These are phyloP conservation scores for Carex cristatella DNA, from an alignment of 176 grass and related monocot genomes.

Conservation along the genomic window DNA sequence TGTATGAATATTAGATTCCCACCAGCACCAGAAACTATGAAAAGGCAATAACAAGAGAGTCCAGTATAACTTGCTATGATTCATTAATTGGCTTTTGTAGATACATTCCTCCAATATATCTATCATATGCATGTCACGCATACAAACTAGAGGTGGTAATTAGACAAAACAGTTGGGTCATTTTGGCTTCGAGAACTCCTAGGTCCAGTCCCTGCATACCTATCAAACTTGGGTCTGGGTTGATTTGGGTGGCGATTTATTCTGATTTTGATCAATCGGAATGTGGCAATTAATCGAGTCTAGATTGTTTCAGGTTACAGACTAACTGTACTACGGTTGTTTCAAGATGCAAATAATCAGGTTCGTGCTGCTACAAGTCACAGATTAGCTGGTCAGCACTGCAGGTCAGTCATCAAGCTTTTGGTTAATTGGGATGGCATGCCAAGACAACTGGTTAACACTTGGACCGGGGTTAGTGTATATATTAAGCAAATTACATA, in stretches of 20 bases:
- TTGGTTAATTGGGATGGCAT: background rate
- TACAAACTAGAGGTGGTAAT: slow-evolving; percentile 2
- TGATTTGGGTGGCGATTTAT: background rate
- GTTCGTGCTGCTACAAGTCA: background rate
- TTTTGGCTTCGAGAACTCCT: background rate
- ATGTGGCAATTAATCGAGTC: background rate
- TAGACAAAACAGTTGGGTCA: background rate
- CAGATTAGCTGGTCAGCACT: background rate
- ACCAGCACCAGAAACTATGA: background rate
- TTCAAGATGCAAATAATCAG: background rate
- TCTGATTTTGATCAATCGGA: background rate
- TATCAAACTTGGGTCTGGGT: background rate
- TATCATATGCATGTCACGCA: background rate
- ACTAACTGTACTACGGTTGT: background rate
- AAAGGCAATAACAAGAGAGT: background rate
- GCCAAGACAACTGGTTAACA: background rate
- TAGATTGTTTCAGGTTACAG: background rate
- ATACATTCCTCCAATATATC: background rate
- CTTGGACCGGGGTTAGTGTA: background rate
- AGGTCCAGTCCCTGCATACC: background rate
- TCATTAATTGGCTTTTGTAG: background rate
- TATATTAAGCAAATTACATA: background rate
- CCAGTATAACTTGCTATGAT: background rate
- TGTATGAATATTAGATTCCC: background rate
- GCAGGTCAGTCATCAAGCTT: background rate